Evolutionary conservation across 176 grass and related monocot genomes (phyloP).

Genomic region (Oryza officinalis): DNA sequence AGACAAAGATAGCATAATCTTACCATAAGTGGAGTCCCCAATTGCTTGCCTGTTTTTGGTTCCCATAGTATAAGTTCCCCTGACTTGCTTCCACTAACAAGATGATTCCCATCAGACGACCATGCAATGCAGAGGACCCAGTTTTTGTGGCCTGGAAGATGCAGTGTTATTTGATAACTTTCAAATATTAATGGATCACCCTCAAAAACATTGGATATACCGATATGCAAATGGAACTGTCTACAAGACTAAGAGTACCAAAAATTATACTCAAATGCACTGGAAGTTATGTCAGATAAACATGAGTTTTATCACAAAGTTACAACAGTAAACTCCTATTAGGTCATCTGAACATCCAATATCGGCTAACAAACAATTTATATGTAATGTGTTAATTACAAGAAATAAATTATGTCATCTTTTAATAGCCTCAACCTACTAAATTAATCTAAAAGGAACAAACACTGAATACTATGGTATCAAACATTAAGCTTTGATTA

Average conservation of each 20-base stretch:
- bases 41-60: conserved; percentile 87
- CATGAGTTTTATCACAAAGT: not conserved
- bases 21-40: conserved; percentile 72
- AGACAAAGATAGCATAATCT: conserved; percentile 5
- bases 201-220: not conserved
- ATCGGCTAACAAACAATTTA: not conserved
- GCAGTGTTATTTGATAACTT: conserved; percentile 10
- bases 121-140: conserved; percentile 96
- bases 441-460: conserved; percentile 14
- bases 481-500: not conserved
- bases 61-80: conserved; percentile 92
- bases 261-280: not conserved
- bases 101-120: conserved; percentile 91
- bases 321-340: not conserved
- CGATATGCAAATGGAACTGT: not conserved
- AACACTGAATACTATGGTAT: not conserved
- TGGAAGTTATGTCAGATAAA: not conserved
- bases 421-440: conserved; percentile 8
- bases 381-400: not conserved
- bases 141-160: conserved; percentile 93
- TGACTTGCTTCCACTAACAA: conserved; percentile 95
- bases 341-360: not conserved
- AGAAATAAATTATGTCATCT: not conserved
- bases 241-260: not conserved
- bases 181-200: not conserved